These are phyloP conservation scores for Nigrospora oryzae DNA, from an alignment of 2,329 filamentous ascomycete genomes.

Conservation along the genomic window DNA sequence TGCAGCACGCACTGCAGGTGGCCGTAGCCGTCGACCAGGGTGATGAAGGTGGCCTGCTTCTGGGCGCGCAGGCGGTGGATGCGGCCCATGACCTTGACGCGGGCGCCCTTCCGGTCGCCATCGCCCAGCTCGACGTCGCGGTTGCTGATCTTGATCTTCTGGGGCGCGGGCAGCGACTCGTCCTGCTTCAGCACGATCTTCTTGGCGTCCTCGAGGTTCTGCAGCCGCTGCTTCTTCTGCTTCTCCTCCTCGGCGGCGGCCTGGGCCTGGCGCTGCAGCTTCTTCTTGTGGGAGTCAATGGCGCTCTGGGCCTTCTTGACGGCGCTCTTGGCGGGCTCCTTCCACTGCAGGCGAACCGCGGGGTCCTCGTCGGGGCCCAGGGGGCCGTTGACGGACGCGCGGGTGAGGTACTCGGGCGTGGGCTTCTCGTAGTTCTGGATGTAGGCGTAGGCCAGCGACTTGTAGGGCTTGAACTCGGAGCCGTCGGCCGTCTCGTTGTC, in stretches of 20 bases:
- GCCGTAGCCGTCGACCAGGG: conserved; percentile 76
- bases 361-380: conserved; percentile 56
- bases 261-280: conserved; percentile 70
- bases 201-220: conserved; percentile 71
- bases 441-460: conserved; percentile 71
- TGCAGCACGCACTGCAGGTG: conserved; percentile 78
- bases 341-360: conserved; percentile 61
- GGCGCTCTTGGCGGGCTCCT: conserved; percentile 74
- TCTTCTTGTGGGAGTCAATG: conserved; percentile 73
- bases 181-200: conserved; percentile 66
- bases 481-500: conserved; percentile 63
- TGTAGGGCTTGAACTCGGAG: conserved; percentile 68
- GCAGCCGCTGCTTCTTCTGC: conserved; percentile 61
- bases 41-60: conserved; percentile 80
- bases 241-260: conserved; percentile 63
- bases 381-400: conserved; percentile 56
- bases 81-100: conserved; percentile 73
- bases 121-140: conserved; percentile 55
- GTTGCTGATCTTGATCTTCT: conserved; percentile 68
- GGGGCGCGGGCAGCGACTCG: conserved; percentile 63
- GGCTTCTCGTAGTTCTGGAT: conserved; percentile 55
- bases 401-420: conserved; percentile 56
- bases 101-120: conserved; percentile 52
- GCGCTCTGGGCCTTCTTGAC: conserved; percentile 76
- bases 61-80: conserved; percentile 76